Percentiles rank a stretch among this genome's conserved stretches.
phyloP scores from a whole-genome alignment of 345 rosid species.

The Corchorus capsularis region DNA sequence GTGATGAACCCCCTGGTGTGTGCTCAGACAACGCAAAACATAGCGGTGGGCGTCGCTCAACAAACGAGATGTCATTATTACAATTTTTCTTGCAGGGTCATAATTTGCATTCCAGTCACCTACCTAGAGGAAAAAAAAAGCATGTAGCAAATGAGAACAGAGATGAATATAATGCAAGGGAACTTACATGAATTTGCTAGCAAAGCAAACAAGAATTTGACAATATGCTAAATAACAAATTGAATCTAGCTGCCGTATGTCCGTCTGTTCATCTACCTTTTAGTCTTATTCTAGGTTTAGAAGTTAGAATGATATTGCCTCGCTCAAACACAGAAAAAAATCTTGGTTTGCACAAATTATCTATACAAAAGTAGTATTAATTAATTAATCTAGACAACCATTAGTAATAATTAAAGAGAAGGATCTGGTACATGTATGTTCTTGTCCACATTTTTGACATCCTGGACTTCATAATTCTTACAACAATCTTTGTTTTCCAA shows the following conservation, averaged over 20 bases:
- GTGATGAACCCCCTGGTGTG: conserved; percentile 49
- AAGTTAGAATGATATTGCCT: background rate
- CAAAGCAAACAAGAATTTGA: background rate
- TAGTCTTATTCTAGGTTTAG: background rate
- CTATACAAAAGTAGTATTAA: background rate
- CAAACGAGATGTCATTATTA: conserved; percentile 76
- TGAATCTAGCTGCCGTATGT: background rate
- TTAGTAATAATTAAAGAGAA: background rate
- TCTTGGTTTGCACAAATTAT: background rate
- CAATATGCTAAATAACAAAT: background rate
- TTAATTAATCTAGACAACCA: background rate
- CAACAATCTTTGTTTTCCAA: background rate
- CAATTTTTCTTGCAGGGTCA: conserved; percentile 52
- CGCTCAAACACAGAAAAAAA: conserved; percentile 1
- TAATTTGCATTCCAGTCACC: conserved; percentile 69
- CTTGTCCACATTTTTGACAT: background rate
- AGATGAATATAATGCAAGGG: background rate
- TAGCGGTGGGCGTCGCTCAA: conserved; percentile 94
- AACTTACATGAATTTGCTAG: background rate
- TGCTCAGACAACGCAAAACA: conserved; percentile 74
- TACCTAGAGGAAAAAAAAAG: conserved; percentile 44
- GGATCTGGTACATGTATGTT: background rate
- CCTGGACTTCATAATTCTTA: background rate
- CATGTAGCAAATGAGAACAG: conserved; percentile 18
- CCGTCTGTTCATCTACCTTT: background rate